Evolutionary conservation across 306 rosid species (phyloP).

Genomic region (Mimosa pudica): DNA sequence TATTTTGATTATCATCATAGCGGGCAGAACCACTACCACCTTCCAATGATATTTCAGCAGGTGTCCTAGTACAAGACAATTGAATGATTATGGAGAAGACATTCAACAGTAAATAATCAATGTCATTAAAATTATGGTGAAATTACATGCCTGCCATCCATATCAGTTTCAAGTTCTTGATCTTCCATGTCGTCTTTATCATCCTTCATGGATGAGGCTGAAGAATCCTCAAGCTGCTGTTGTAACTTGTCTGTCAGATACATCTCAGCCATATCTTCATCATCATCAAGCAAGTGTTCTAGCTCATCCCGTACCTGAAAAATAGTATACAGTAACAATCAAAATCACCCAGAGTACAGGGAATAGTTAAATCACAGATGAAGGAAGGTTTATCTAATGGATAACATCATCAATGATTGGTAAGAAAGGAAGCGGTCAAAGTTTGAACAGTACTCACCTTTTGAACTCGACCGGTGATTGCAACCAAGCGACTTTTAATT

Average conservation of each 20-base stretch:
- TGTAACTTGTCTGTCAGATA: constrained; percentile 82
- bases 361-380: not conserved
- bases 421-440: constrained; percentile 3
- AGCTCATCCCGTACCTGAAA: constrained; percentile 85
- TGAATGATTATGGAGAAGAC: constrained; percentile 7
- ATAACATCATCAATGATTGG: not conserved
- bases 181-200: constrained; percentile 46
- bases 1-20: constrained; percentile 50
- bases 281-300: constrained; percentile 92
- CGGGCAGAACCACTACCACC: constrained; percentile 38
- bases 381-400: not conserved
- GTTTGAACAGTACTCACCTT: constrained; percentile 49
- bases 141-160: constrained; percentile 56
- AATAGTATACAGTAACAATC: constrained; percentile 13
- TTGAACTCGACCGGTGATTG: constrained; percentile 95
- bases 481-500: constrained; percentile 94
- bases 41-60: constrained; percentile 64
- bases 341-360: constrained; percentile 3
- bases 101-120: not conserved
- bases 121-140: constrained; percentile 18
- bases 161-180: constrained; percentile 43
- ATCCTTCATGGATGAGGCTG: constrained; percentile 52
- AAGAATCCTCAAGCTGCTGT: constrained; percentile 65
- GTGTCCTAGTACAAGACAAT: constrained; percentile 43
- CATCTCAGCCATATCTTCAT: constrained; percentile 99